Conservation (phyloP, 2,329 filamentous ascomycete genomes). For the Capronia americana region DNA sequence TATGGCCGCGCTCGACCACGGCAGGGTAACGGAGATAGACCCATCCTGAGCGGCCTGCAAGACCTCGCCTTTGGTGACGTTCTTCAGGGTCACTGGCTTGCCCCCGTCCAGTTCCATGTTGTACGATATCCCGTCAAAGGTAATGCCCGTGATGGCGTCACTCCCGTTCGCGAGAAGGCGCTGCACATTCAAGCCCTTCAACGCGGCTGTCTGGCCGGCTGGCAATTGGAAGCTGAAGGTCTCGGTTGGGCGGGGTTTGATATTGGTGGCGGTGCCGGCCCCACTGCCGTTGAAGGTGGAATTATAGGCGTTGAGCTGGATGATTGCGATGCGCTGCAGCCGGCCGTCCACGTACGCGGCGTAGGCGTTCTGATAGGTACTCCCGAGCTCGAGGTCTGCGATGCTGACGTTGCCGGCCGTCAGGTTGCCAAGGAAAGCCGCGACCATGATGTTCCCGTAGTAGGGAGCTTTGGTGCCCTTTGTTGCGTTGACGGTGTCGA, state of each 20-base stretch:
- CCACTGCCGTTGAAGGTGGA: slow-evolving; percentile 52
- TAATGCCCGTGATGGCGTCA: slow-evolving; percentile 67
- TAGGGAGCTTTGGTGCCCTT: slow-evolving; percentile 68
- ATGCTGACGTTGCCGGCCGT: slow-evolving; percentile 50
- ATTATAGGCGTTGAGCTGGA: slow-evolving; percentile 68
- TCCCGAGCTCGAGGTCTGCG: slow-evolving; percentile 54
- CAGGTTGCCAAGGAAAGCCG: slow-evolving; percentile 59
- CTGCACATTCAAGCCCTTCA: slow-evolving; percentile 49
- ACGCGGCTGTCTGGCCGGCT: slow-evolving; percentile 19
- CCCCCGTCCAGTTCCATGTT: slow-evolving; percentile 65
- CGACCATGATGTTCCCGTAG: slow-evolving; percentile 67
- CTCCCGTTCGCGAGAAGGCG: slow-evolving; percentile 67
- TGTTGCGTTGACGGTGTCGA: slow-evolving; percentile 47
- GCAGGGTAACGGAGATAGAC: slow-evolving; percentile 39
- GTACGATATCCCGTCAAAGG: slow-evolving; percentile 68
- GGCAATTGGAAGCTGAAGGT: slow-evolving; percentile 42
- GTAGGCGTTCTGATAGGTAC: slow-evolving; percentile 58
- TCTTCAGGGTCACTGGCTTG: slow-evolving; percentile 59
- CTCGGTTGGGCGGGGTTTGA: slow-evolving; percentile 33
- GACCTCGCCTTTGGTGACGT: slow-evolving; percentile 62
- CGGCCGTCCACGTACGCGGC: slow-evolving; percentile 57
- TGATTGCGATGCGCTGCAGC: slow-evolving; percentile 58
- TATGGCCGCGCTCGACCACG: slow-evolving; percentile 43
- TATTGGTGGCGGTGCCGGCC: slow-evolving; percentile 38
- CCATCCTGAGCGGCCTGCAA: slow-evolving; percentile 47